Conservation (phyloP, 1,139 yeast genomes). For the Scheffersomyces parashehatae region DNA sequence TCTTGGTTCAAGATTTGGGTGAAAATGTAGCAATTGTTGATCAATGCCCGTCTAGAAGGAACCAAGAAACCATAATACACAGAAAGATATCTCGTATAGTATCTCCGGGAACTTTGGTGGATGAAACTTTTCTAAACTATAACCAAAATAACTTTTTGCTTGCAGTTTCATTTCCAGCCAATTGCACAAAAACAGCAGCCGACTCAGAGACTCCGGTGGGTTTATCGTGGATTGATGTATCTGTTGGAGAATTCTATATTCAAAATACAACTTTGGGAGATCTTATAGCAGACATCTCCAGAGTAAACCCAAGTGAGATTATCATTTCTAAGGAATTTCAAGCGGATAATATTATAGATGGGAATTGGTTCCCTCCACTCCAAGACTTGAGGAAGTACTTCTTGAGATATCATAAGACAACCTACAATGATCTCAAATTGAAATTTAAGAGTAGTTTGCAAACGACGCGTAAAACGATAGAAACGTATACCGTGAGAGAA, state of each 20-base stretch:
- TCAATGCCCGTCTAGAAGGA: constrained; percentile 46
- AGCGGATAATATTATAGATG: constrained; percentile 34
- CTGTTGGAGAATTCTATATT: constrained; percentile 75
- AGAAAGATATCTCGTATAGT: constrained; percentile 78
- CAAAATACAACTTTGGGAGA: constrained; percentile 59
- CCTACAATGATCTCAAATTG: constrained; percentile 31
- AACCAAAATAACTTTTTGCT: constrained; percentile 70
- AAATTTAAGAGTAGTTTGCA: constrained; percentile 48
- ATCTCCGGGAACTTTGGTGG: constrained; percentile 91
- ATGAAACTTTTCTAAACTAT: constrained; percentile 78
- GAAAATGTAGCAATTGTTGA: constrained; percentile 80
- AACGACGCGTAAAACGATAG: constrained; percentile 56
- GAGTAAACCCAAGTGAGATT: constrained; percentile 71
- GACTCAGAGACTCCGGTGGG: constrained; percentile 60
- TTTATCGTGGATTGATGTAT: constrained; percentile 84
- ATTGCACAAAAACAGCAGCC: constrained; percentile 40
- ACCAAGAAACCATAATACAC: constrained; percentile 42
- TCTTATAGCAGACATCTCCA: constrained; percentile 59
- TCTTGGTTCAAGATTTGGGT: constrained; percentile 68
- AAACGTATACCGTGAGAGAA: constrained; percentile 50
- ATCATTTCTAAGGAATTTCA: constrained; percentile 44
- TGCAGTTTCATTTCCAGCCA: constrained; percentile 61
- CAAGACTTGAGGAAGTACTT: constrained; percentile 64
- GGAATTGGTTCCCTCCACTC: constrained; percentile 59
- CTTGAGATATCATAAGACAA: constrained; percentile 50